These are phyloP conservation scores for Tylopilus sp. DNA, from an alignment of 768 basidiomycete genomes.

Conservation along the genomic window DNA sequence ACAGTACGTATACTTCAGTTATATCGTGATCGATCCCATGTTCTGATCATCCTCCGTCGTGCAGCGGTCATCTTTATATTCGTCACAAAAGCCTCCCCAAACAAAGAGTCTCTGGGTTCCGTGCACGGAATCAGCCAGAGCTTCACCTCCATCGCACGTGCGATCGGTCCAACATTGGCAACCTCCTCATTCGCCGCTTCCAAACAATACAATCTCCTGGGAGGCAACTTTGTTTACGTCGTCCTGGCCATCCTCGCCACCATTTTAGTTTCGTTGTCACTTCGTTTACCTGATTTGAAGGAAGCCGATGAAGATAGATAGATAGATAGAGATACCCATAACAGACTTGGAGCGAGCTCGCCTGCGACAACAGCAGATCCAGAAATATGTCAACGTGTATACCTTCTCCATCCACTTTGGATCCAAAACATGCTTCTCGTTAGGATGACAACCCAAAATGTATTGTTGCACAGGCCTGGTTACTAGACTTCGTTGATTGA, in stretches of 20 bases:
- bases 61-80: conserved; percentile 52
- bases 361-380: background rate
- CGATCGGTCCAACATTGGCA: conserved; percentile 41
- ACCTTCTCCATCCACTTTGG: too few species aligned
- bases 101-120: conserved; percentile 50
- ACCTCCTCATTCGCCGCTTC: conserved; percentile 54
- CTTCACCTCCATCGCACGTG: conserved; percentile 42
- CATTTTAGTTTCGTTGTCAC: conserved; percentile 21
- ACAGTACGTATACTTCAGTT: conserved; percentile 32
- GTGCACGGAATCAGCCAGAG: conserved; percentile 57
- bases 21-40: background rate
- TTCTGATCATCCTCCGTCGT: background rate
- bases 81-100: conserved; percentile 50
- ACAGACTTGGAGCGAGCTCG: background rate
- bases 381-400: too few species aligned
- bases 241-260: conserved; percentile 34
- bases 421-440: too few species aligned
- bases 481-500: too few species aligned
- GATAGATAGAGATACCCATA: background rate
- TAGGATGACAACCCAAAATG: too few species aligned
- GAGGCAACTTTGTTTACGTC: conserved; percentile 50
- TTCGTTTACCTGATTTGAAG: conserved; percentile 18
- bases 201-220: conserved; percentile 43
- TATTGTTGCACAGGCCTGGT: too few species aligned
- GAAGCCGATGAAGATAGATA: conserved; percentile 12